Conservation (phyloP, 2,329 filamentous ascomycete genomes). For the Raffaelea arxii region DNA sequence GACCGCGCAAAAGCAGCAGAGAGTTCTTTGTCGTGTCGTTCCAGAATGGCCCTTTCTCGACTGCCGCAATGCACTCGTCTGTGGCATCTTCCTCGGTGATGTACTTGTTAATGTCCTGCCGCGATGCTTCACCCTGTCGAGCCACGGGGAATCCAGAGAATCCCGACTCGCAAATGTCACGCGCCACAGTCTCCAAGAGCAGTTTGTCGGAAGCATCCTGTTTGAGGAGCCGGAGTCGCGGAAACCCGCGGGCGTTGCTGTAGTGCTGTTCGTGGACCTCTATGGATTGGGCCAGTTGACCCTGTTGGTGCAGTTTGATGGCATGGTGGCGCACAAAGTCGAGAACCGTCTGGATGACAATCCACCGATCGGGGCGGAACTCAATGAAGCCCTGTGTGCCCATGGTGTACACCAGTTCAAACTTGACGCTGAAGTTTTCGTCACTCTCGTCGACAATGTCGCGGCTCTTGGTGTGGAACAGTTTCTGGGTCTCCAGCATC, state of each 20-base stretch:
- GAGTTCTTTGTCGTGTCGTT: conserved; percentile 19
- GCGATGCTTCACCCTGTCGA: background rate
- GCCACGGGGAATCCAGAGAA: conserved; percentile 16
- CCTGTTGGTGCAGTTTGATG: no score
- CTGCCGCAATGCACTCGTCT: conserved; percentile 18
- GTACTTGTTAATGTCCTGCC: conserved; percentile 18
- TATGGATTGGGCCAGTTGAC: conserved; percentile 25
- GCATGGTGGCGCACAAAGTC: conserved; percentile 22
- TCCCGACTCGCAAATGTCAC: conserved; percentile 32
- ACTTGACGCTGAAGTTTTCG: conserved; percentile 50
- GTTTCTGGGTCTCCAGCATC: conserved; percentile 31
- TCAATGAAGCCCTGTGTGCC: conserved; percentile 42
- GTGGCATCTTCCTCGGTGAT: conserved; percentile 28
- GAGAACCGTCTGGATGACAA: conserved; percentile 42
- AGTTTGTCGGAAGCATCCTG: conserved; percentile 20
- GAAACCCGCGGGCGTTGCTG: conserved; percentile 27
- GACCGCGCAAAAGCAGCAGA: conserved; percentile 41
- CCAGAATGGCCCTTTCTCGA: conserved; percentile 30
- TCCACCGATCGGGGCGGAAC: conserved; percentile 46
- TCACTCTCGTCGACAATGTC: conserved; percentile 59
- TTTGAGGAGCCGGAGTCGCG: conserved; percentile 37
- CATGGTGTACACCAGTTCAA: conserved; percentile 55
- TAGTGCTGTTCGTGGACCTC: conserved; percentile 24
- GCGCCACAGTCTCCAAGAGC: conserved; percentile 25
- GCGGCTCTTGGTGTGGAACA: conserved; percentile 32